A percentile compares a stretch with the other conserved stretches of the same genome.
These are phyloP conservation scores for Tricholoma matsutake DNA, from an alignment of 768 basidiomycete genomes.

Conservation along the genomic window DNA sequence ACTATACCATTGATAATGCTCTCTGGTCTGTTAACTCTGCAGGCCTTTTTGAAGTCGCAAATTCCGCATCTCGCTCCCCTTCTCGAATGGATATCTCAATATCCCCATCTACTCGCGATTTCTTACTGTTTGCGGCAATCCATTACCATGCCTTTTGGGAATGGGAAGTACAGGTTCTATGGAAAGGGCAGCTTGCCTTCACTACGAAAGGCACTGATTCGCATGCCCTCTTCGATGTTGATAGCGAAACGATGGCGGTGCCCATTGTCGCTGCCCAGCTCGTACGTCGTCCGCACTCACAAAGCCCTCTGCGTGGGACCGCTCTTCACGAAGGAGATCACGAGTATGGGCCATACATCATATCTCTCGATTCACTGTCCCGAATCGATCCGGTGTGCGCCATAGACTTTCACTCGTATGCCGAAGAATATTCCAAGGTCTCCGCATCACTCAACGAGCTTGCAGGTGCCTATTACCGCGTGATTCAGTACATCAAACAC, in stretches of 20 bases:
- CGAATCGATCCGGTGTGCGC: slow-evolving; percentile 18
- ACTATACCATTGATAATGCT: not conserved
- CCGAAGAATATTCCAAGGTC: slow-evolving; percentile 18
- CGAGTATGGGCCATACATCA: slow-evolving; percentile 9
- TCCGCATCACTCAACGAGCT: slow-evolving; percentile 21
- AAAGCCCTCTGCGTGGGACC: not conserved
- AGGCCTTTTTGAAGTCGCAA: not conserved
- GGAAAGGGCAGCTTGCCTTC: not conserved
- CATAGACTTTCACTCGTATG: slow-evolving; percentile 30
- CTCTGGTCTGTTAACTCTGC: not conserved
- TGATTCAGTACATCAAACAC: slow-evolving; percentile 20
- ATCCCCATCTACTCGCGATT: not conserved
- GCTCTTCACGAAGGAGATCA: not conserved
- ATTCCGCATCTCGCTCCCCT: not conserved
- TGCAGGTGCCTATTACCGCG: slow-evolving; percentile 21
- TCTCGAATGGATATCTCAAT: not conserved
- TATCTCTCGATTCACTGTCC: slow-evolving; percentile 17
- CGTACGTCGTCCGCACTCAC: not conserved
- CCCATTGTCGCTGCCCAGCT: not conserved
- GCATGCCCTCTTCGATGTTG: not conserved
- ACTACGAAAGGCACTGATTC: slow-evolving; percentile 2
- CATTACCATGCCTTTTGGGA: not conserved
- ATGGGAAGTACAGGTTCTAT: not conserved
- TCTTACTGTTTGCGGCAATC: not conserved
- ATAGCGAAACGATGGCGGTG: not conserved